Base-by-base conservation (phyloP, 2,329 filamentous ascomycete species). In the Colletotrichum spaethianum region DNA sequence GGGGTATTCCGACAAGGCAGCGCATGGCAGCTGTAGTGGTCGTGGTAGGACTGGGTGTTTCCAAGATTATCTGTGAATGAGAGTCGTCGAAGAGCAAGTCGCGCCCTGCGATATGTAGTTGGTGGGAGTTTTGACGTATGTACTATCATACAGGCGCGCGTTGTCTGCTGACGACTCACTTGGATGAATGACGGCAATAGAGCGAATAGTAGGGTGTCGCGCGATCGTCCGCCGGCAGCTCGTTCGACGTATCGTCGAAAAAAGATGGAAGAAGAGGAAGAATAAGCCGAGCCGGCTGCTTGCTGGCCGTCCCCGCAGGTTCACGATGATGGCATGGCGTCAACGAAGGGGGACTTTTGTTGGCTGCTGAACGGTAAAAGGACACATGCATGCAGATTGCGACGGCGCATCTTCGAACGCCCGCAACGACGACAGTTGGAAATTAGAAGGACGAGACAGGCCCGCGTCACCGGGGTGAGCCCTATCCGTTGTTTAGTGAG, bases 311-410 rank as follows among this genome's bases (percentile, higher is more conserved):
- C 36, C 33, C 48, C 36, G 36, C 48, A 63, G 16, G 18, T 42
- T 40, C 23, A 48, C 55, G 26, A 44, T 55, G 36, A 55, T 55
- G 46, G 38, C 61, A 55, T 63, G 61, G 61, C 48, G 53, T 23
- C n/a, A 26, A 36, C 31, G 14, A 26, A 28, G 20, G 23, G 63
- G 64, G 44, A 69, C 57, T 59, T 72, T 69, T 60, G 65, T 53
- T 28, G 36, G 65, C 65, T 69, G 65, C 23, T 69, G 44, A 72
- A 57, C 69, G 57, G 69, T 46, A 68, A 50, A 72, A 71, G 23
- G 42, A 31, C 33, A 11, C 36, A 28, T 50, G 20, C 36, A 31
- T 50, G 33, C 33, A 23, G 57, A 28, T 31, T 16, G 36, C 46
- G 59, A 48, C 36, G 44, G 52, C 65, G 52, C 26, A 56, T 46